Percentiles rank a stretch among this genome's conserved stretches.
Evolutionary conservation across 2,329 filamentous ascomycete species (phyloP).

Genomic region (Leptographium procerum): DNA sequence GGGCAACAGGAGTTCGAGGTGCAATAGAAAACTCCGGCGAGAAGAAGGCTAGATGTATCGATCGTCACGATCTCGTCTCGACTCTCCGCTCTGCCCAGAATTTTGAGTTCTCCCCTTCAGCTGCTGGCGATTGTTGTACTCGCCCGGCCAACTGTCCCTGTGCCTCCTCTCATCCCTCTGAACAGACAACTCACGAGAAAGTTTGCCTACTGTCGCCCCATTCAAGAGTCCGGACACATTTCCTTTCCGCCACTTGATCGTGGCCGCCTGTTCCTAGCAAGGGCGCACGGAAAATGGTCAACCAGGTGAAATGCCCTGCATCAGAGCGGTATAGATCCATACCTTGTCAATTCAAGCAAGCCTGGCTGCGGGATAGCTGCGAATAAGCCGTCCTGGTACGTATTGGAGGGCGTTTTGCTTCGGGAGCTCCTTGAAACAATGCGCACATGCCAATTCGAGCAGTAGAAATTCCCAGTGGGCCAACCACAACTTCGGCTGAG

Average conservation of each 20-base stretch:
- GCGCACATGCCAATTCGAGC: not conserved
- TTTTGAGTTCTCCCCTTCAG: not conserved
- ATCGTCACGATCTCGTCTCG: not conserved
- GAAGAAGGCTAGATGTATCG: not conserved
- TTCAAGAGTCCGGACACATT: not conserved
- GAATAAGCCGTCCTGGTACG: not conserved
- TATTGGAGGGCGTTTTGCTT: not conserved
- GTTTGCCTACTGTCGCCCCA: not conserved
- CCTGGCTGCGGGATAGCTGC: not conserved
- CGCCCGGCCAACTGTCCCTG: conserved; percentile 1
- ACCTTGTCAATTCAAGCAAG: not conserved
- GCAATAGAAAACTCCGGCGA: not conserved
- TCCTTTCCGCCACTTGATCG: not conserved
- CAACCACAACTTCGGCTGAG: not conserved
- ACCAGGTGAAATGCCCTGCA: not conserved
- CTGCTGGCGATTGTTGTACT: not conserved
- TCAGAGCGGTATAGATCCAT: not conserved
- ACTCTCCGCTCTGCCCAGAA: not conserved
- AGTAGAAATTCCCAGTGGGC: not conserved
- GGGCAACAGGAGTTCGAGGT: no score
- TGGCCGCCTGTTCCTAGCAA: not conserved
- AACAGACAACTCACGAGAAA: not conserved
- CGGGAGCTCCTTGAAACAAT: not conserved
- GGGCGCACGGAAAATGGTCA: not conserved
- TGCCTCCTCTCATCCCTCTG: conserved; percentile 5